Base-by-base conservation (phyloP, 1,139 yeast species). In the Geotrichum phurueaensis region DNA sequence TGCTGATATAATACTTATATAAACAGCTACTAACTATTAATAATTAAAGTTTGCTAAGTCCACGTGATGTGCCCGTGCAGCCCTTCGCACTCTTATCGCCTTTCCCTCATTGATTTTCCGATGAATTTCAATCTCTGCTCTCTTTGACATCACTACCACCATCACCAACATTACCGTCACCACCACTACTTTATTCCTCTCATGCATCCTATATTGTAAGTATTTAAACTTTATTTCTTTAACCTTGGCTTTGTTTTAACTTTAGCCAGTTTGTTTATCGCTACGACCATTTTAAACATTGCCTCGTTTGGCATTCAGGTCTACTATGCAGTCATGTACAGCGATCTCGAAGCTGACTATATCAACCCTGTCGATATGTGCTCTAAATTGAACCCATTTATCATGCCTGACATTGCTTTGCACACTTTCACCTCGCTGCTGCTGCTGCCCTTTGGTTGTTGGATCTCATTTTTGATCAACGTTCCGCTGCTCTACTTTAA, bases 361-460 rank as follows among this genome's bases (percentile, higher is more conserved):
- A 89, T 90, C 77, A 91, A 91, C 75, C 97, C 97, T 57, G 89
- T 90, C 72, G 97, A 91, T 75, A 82, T 91, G 67, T 91, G 97
- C 78, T 88, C 87, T 77, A 89, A 87, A 73, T 83, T 89, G 70
- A 90, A 90, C 60, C 86, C 51, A 49, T 84, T 87, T 79, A 86
- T 89, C 69, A 78, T 87, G 58, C 96, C 96, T 51, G 97, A 91
- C 76, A 96, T 95, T 47, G 85, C 79, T 2, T 76, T 88, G 64
- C 96, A 91, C 69, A 96, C 84, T 3, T 79, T 85, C 64, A 73
- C 89, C 64, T 79, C 96, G 6, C 62, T 80, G 1, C 75, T 88
- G 69, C 84, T 91, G 73, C 79, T 91, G 69, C 71, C 90, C 65
- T 86, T 86, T 65, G 96, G 97, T 20, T 88, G 87, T 76, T 90